A percentile compares a stretch with the other conserved stretches of the same genome.
These are phyloP conservation scores for Phytopythium ostracodes DNA, from an alignment of 352 stramenopile species.

Conservation along the genomic window DNA sequence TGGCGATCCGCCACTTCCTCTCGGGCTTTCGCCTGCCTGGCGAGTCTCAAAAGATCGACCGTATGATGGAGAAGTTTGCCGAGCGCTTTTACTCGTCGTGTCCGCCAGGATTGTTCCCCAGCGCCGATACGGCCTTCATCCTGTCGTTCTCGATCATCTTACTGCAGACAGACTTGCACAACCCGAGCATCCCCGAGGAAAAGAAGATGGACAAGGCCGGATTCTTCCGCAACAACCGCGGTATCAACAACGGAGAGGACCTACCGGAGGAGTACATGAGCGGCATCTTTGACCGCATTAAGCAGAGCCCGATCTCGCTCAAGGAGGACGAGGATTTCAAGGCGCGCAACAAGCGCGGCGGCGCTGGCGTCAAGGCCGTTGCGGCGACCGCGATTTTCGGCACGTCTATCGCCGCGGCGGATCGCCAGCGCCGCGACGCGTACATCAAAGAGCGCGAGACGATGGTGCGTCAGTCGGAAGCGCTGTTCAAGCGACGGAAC, in stretches of 20 bases:
- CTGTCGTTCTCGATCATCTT: slow-evolving; percentile 93
- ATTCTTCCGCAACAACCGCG: slow-evolving; percentile 97
- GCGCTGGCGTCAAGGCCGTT: slow-evolving; percentile 23
- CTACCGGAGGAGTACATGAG: slow-evolving; percentile 92
- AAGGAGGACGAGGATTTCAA: slow-evolving; percentile 94
- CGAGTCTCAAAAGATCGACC: slow-evolving; percentile 99
- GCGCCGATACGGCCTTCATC: slow-evolving; percentile 98
- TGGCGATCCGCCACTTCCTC: slow-evolving; percentile 97
- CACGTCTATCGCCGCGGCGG: slow-evolving; percentile 42
- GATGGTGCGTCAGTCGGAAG: slow-evolving; percentile 77
- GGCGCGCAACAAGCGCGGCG: slow-evolving; percentile 20
- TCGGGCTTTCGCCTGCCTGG: slow-evolving; percentile 97
- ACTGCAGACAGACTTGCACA: slow-evolving; percentile 96
- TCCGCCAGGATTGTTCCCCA: slow-evolving; percentile 88
- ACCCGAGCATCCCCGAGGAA: slow-evolving; percentile 96
- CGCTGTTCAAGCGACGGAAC: slow-evolving; percentile 65
- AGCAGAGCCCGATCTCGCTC: slow-evolving; percentile 93
- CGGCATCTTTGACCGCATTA: slow-evolving; percentile 96
- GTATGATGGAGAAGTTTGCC: slow-evolving; percentile 99
- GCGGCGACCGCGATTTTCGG: slow-evolving; percentile 57
- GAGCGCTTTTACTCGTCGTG: slow-evolving; percentile 84
- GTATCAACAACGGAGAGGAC: slow-evolving; percentile 96
- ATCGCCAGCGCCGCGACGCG: slow-evolving; percentile 69
- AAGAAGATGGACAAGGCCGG: slow-evolving; percentile 97
- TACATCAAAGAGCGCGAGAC: slow-evolving; percentile 84